A percentile compares a stretch with the other conserved stretches of the same genome.
Conservation (phyloP, 495 filamentous ascomycete species). For the Penicillium fimorum region DNA sequence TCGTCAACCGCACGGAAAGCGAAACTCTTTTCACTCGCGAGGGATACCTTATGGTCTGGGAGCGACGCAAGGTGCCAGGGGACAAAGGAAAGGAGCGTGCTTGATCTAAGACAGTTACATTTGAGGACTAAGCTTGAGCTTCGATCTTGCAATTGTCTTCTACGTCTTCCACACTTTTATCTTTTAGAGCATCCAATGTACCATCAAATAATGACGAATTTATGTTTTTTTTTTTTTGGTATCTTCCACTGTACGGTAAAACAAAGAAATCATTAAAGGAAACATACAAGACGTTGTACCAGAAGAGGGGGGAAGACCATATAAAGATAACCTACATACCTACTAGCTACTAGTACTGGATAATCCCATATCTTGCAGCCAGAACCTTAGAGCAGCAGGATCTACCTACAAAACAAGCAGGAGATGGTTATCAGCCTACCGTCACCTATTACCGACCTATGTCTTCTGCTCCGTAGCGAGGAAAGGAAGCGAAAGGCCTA, state of each 20-base stretch:
- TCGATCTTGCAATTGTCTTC: background rate
- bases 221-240: background rate
- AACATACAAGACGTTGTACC: background rate
- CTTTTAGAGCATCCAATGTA: conserved; percentile 10
- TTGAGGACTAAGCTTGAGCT: background rate
- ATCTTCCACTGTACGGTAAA: background rate
- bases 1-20: conserved; percentile 78
- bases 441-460: no score
- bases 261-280: no score
- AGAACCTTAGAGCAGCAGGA: no score
- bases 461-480: no score
- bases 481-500: no score
- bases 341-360: no score
- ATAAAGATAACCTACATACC: background rate
- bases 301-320: no score
- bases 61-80: conserved; percentile 64
- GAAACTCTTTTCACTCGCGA: conserved; percentile 91
- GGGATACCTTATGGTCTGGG: conserved; percentile 95
- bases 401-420: no score
- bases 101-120: conserved; percentile 11
- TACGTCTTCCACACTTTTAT: background rate
- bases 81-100: conserved; percentile 43
- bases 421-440: no score
- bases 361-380: no score
- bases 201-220: conserved; percentile 14